Evolutionary conservation across 2,329 filamentous ascomycete genomes (phyloP).

Genomic region (Pleomassaria siparia): DNA sequence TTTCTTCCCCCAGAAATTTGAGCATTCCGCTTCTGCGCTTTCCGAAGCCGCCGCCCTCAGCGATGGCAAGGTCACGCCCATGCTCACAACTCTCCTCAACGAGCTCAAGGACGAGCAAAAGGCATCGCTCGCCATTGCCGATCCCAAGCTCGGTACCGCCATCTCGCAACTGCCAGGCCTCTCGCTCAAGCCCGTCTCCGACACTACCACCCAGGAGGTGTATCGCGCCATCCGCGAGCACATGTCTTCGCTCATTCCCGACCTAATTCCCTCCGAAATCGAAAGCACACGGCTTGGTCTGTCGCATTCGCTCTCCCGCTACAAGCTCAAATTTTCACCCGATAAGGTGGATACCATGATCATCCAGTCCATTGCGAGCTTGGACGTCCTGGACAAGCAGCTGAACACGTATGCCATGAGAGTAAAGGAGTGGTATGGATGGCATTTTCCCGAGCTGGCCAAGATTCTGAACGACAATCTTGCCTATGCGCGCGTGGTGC

Average conservation of each 20-base stretch:
- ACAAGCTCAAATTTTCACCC: conserved; percentile 98
- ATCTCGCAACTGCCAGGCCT: conserved; percentile 91
- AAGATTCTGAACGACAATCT: conserved; percentile 91
- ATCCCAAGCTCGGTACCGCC: conserved; percentile 85
- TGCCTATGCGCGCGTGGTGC: conserved; percentile 85
- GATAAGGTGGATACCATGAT: conserved; percentile 99
- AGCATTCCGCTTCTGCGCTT: conserved; percentile 85
- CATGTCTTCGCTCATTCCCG: conserved; percentile 85
- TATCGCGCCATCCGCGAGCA: conserved; percentile 94
- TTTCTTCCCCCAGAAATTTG: conserved; percentile 70
- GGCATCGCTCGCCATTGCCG: conserved; percentile 87
- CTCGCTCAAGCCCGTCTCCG: conserved; percentile 79
- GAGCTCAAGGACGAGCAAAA: conserved; percentile 98
- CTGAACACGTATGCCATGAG: conserved; percentile 98
- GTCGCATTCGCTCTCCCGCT: conserved; percentile 86
- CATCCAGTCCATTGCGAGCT: conserved; percentile 83
- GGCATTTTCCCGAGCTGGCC: conserved; percentile 98
- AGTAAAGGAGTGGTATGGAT: conserved; percentile 99
- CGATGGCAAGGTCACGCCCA: conserved; percentile 91
- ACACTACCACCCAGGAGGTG: conserved; percentile 80
- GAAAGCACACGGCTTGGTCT: conserved; percentile 95
- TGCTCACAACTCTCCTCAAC: conserved; percentile 79
- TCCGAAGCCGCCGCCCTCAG: conserved; percentile 87
- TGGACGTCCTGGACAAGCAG: conserved; percentile 98
- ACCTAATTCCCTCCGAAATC: conserved; percentile 80